Evolutionary conservation across 2,329 filamentous ascomycete species (phyloP).

Genomic region (Trichoderma koningiopsis): DNA sequence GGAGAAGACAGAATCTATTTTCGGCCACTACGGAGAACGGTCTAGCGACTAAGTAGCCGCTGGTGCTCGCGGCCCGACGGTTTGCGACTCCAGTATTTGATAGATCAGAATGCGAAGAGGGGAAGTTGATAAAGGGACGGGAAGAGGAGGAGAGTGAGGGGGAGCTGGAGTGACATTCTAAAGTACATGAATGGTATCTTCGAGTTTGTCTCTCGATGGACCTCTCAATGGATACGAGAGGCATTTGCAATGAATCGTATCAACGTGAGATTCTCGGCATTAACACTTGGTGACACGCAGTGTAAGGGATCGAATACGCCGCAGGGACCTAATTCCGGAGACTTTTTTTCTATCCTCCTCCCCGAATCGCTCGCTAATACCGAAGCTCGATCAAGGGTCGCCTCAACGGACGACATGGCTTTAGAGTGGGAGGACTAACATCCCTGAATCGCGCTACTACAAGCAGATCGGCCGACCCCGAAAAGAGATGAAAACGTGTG

Average conservation of each 20-base stretch:
- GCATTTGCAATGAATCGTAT: background rate
- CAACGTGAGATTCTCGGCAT: background rate
- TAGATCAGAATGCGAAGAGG: background rate
- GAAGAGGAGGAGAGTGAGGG: background rate
- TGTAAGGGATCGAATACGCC: background rate
- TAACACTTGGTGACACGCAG: background rate
- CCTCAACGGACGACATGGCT: background rate
- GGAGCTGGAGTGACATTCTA: background rate
- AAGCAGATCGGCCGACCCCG: background rate
- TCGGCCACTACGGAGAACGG: conserved; percentile 5
- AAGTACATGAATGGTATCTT: background rate
- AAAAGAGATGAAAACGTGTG: background rate
- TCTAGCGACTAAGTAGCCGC: background rate
- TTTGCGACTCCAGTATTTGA: background rate
- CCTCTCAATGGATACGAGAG: background rate
- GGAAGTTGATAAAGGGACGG: background rate
- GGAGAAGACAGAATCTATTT: conserved; percentile 11
- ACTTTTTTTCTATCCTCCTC: background rate
- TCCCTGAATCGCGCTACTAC: background rate
- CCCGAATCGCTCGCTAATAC: background rate
- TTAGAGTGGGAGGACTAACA: background rate
- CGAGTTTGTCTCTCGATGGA: background rate
- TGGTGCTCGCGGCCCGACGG: conserved; percentile 20
- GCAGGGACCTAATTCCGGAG: background rate
- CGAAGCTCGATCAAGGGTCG: background rate